Conservation (phyloP, 1,139 yeast species). For the Meyerozyma carpophila region DNA sequence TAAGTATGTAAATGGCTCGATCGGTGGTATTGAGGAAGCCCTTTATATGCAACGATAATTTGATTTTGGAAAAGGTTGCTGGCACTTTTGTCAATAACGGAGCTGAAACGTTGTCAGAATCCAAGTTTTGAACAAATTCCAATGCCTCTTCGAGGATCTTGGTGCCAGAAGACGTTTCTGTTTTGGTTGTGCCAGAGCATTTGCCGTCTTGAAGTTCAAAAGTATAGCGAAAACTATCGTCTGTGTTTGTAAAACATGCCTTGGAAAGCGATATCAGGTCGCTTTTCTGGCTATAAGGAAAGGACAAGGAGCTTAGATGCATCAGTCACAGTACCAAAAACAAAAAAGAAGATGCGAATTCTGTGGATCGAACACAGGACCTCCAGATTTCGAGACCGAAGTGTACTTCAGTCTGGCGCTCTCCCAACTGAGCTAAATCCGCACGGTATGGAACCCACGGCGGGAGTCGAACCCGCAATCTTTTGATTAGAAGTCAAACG, state of each 20-base stretch:
- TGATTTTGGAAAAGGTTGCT: conserved; percentile 17
- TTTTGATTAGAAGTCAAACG: conserved; percentile 21
- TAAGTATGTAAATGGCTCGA: conserved; percentile 25
- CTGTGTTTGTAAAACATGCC: not conserved
- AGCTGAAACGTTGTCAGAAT: conserved; percentile 2
- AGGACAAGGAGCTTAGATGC: not conserved
- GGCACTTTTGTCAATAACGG: conserved; percentile 28
- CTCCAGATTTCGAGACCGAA: conserved; percentile 51
- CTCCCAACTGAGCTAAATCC: conserved; percentile 17
- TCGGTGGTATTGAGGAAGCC: conserved; percentile 6
- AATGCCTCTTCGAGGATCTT: conserved; percentile 14
- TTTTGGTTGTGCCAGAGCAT: conserved; percentile 12
- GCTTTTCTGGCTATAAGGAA: not conserved
- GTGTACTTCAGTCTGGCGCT: conserved; percentile 14
- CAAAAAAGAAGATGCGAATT: conserved; percentile 52
- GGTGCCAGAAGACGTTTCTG: conserved; percentile 13
- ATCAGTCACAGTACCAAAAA: not conserved
- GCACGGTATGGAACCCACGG: conserved; percentile 14
- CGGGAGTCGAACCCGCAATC: conserved; percentile 22
- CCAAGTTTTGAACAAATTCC: conserved; percentile 14
- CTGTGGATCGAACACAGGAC: conserved; percentile 95
- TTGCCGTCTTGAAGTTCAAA: conserved; percentile 1
- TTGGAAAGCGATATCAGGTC: not conserved
- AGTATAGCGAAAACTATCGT: not conserved
- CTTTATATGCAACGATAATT: conserved; percentile 22